A percentile compares a stretch with the other conserved stretches of the same genome.
phyloP scores from a whole-genome alignment of 768 basidiomycete species.

The Crepidotus variabilis region DNA sequence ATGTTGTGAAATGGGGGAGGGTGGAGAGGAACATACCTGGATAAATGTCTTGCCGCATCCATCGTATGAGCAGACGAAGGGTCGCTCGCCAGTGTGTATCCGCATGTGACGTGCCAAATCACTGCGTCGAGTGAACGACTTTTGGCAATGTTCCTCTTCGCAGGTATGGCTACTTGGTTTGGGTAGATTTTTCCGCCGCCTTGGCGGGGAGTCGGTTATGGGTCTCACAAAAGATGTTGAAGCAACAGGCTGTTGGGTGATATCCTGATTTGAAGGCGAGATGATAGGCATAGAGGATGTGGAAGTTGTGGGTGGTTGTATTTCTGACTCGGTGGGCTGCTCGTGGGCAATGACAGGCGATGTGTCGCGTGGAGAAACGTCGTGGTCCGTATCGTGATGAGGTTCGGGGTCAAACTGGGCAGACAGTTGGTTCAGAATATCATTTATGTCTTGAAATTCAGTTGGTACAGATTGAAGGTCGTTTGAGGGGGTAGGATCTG shows the following conservation, averaged over 20 bases:
- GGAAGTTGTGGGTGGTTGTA: slow-evolving; percentile 4
- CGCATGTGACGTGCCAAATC: slow-evolving; percentile 83
- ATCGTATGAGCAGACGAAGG: slow-evolving; percentile 67
- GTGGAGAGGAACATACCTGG: slow-evolving; percentile 49
- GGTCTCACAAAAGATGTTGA: slow-evolving; percentile 45
- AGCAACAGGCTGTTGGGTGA: slow-evolving; percentile 35
- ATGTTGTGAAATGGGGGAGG: slow-evolving; percentile 3
- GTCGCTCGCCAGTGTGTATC: slow-evolving; percentile 89
- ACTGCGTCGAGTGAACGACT: slow-evolving; percentile 79
- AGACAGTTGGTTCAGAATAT: slow-evolving; percentile 72
- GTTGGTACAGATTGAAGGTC: slow-evolving; percentile 47
- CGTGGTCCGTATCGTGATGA: slow-evolving; percentile 36
- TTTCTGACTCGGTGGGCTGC: slow-evolving; percentile 27
- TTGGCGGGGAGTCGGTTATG: slow-evolving; percentile 21
- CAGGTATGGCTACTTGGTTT: slow-evolving; percentile 56
- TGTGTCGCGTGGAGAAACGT: slow-evolving; percentile 41
- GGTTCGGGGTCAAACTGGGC: slow-evolving; percentile 62
- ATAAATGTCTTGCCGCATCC: slow-evolving; percentile 91
- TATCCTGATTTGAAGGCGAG: slow-evolving; percentile 32
- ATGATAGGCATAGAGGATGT: slow-evolving; percentile 23
- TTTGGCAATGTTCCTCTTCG: slow-evolving; percentile 69
- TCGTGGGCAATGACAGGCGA: slow-evolving; percentile 46
- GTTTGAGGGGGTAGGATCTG: slow-evolving; percentile 28
- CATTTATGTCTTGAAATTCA: slow-evolving; percentile 70
- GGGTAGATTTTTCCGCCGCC: slow-evolving; percentile 33